Evolutionary conservation across 495 filamentous ascomycete species (phyloP), one percentile per base, ranked within the genome.

Genomic region (Acidomyces sp.): DNA sequence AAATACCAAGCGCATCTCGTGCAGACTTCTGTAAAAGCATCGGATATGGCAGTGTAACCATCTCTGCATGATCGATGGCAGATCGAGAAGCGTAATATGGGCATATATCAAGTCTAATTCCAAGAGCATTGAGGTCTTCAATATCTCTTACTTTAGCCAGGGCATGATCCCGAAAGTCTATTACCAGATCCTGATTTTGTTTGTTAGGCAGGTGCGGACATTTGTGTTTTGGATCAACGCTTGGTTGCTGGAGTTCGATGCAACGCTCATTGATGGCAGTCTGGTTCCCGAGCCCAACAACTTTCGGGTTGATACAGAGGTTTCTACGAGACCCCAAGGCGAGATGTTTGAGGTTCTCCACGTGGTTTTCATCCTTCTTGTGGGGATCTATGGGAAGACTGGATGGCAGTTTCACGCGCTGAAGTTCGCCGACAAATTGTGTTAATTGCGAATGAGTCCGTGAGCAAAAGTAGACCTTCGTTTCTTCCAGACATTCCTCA

Each of bases 251-350:
- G 17, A 96, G 64, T 34, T 96, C 88, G 18, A 92, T 63, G 55
- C 90, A 97, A n/a, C 80, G 67, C 60, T 96, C 90, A 51, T 96
- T 97, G 60, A 97, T 94, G 9, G 86, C 85, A 0, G 80, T 79
- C 13, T 77, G 63, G 46, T 72, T 82, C 1, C 69, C 70, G 9
- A 95, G 70, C 15, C 70, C 72, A 28, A 66, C 63, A 12, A 97
- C 88, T 19, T 74, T 72, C 3, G 81, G 70, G 51, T 96, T 94
- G 54, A 96, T 94, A 58, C 90, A 97, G 2, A 97, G 67, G 44
- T 85, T 86, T 51, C 88, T 93, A 20, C 90, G 70, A 0, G 90
- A 95, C 3, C 88, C 93, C 6, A 97, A 62, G 0, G 85, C 77
- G 3, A 97, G 60, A 48, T 96, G 83, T 51, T 90, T 95, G 21